Percentiles rank a stretch among this genome's conserved stretches.
phyloP scores from a whole-genome alignment of 306 rosid genomes.

The Vachellia pachyceras region DNA sequence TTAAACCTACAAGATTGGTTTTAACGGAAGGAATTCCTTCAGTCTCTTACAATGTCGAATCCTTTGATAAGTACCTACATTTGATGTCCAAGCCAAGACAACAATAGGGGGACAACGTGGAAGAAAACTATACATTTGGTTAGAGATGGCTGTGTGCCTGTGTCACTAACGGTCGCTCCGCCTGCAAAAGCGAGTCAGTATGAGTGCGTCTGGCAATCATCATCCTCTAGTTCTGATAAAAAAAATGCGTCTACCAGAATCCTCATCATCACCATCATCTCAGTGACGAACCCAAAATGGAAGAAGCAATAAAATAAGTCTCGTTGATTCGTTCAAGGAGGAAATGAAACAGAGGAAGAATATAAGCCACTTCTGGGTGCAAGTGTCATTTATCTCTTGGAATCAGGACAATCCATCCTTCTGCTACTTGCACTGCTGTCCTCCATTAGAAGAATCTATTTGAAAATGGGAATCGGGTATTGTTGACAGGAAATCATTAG shows the following conservation, averaged over 20 bases:
- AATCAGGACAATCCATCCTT: neutral
- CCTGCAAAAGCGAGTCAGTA: constrained; percentile 7
- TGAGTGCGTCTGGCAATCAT: neutral
- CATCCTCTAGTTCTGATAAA: neutral
- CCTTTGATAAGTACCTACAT: no score
- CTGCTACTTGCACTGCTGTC: constrained; percentile 16
- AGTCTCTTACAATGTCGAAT: no score
- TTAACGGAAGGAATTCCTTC: no score
- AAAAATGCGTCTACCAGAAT: neutral
- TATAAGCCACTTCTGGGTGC: neutral
- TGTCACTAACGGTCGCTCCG: constrained; percentile 1
- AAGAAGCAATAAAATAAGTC: neutral
- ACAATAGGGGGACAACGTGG: no score
- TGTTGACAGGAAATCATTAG: constrained; percentile 9
- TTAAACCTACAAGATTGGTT: no score
- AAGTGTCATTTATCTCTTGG: neutral
- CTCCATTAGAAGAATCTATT: constrained; percentile 30
- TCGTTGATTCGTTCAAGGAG: neutral
- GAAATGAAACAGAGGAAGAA: constrained; percentile 21
- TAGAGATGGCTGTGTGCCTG: neutral
- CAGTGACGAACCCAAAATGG: constrained; percentile 15
- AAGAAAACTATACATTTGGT: neutral
- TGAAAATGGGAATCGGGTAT: constrained; percentile 39
- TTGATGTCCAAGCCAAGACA: no score
- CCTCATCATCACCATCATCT: neutral